phyloP scores from a whole-genome alignment of 2,329 filamentous ascomycete species.

The Daldinia sp. region DNA sequence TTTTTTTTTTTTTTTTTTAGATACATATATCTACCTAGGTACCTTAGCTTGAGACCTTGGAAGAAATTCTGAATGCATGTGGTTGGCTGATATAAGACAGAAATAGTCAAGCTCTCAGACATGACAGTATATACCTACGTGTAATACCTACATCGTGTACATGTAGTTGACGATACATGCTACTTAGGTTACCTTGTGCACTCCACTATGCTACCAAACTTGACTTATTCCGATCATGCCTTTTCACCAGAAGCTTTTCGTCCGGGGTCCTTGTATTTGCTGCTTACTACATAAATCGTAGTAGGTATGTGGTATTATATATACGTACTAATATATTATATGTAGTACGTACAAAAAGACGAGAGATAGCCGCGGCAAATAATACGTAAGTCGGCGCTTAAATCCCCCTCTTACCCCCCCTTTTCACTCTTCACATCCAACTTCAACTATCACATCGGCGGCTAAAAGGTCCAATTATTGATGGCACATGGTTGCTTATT shows the following conservation, averaged over 20 bases:
- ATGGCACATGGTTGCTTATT: constrained; percentile 34
- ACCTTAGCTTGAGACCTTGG: background rate
- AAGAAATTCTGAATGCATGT: background rate
- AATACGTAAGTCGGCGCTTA: constrained; percentile 38
- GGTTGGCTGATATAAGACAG: constrained; percentile 3
- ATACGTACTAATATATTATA: too few species aligned
- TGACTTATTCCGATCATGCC: background rate
- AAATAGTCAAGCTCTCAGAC: background rate
- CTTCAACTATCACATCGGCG: constrained; percentile 35
- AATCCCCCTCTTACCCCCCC: background rate
- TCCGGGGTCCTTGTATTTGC: background rate
- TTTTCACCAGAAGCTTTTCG: background rate
- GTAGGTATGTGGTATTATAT: background rate
- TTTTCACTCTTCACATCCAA: background rate
- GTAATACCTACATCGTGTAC: too few species aligned
- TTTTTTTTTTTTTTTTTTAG: background rate
- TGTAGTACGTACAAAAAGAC: background rate
- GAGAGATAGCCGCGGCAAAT: constrained; percentile 18
- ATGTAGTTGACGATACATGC: too few species aligned
- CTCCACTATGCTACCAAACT: background rate
- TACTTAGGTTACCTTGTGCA: too few species aligned
- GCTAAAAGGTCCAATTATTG: constrained; percentile 38
- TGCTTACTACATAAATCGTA: constrained; percentile 7
- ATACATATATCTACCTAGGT: background rate
- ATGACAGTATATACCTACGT: background rate